Base-by-base conservation (phyloP, 1,139 yeast genomes). In the Arxiozyma telluris region DNA sequence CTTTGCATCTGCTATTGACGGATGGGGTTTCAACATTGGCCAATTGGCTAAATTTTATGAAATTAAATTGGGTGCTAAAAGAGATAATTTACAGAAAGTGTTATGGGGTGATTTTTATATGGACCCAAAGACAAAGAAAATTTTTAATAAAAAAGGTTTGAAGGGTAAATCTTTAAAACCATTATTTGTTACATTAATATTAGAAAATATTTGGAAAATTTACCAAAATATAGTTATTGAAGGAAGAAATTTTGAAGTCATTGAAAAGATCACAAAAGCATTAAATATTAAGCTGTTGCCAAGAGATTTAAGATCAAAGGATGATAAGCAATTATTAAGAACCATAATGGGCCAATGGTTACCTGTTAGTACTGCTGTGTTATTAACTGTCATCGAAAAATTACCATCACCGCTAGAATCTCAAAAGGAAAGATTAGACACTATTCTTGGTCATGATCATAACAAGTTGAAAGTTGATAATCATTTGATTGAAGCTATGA, bases 1-100 rank as follows among this genome's bases (percentile, higher is more conserved):
- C 1, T 93, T 94, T 73, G 91, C 96, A 0, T 85, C 96, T 45
- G 98, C 98, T 0, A 76, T 87, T 25, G 98, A 93, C 70, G 98
- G 98, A 4, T 94, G 98, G 98, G 98, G 98, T 0, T 94, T 94
- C 70, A 87, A 90, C 51, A 76, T 94, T 44, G 82, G 87, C 55
- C 96, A 94, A 57, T 87, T 93, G 71, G 88, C 97, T 6, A 83
- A 87, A 55, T 82, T 94, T 44, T 89, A 89, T 66, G 94, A 86
- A 71, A 81, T 82, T 44, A 90, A 89, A 64, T 74, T 93, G 42
- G 97, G 96, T 0, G 86, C 93, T 61, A 87, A 89, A 58, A 83
- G 90, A 57, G 80, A 81, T 41, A 89, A 82, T 54, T 76, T 94
- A 49, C 83, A 86, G 57, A 87, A 87, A 64, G 90, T 93, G n/a